Percentiles rank a stretch among this genome's conserved stretches.
These are phyloP conservation scores for Pigoraptor vietnamica DNA, from an alignment of 78 protist species.

Conservation along the genomic window DNA sequence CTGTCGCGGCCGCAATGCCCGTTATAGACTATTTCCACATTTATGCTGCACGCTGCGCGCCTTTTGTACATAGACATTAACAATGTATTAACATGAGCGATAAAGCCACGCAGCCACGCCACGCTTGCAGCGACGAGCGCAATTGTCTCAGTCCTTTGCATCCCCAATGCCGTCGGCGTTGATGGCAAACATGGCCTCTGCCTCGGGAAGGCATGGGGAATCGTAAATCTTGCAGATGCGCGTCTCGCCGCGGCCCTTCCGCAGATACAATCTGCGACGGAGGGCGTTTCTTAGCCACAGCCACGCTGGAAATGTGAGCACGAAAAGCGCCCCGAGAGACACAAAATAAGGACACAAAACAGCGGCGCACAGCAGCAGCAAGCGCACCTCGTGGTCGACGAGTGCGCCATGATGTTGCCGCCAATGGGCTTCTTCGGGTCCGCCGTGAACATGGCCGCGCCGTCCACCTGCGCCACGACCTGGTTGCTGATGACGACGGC, in stretches of 20 bases:
- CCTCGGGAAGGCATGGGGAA: slow-evolving; percentile 94
- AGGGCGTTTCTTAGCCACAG: background rate
- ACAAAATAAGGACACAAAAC: too few species aligned
- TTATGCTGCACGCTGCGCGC: too few species aligned
- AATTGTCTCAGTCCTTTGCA: slow-evolving; percentile 27
- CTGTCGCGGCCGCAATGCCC: too few species aligned
- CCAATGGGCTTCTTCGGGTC: slow-evolving; percentile 96
- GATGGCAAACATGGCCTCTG: slow-evolving; percentile 39
- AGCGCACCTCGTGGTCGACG: slow-evolving; percentile 90
- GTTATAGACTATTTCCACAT: too few species aligned
- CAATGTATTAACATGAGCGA: too few species aligned
- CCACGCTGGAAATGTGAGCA: background rate
- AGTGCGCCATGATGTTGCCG: slow-evolving; percentile 99
- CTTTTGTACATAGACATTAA: too few species aligned
- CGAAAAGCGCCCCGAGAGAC: background rate
- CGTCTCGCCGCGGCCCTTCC: slow-evolving; percentile 96
- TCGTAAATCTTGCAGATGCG: slow-evolving; percentile 96
- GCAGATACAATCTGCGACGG: slow-evolving; percentile 66
- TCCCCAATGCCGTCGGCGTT: slow-evolving; percentile 33
- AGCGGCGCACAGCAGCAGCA: too few species aligned
- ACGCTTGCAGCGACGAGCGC: background rate
- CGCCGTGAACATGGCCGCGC: slow-evolving; percentile 57
- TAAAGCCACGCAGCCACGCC: too few species aligned
- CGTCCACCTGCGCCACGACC: slow-evolving; percentile 95
- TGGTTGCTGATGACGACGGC: slow-evolving; percentile 98